These are phyloP conservation scores for Funneliformis caledonium DNA, from an alignment of 371 early-diverging fungal genomes.

Conservation along the genomic window DNA sequence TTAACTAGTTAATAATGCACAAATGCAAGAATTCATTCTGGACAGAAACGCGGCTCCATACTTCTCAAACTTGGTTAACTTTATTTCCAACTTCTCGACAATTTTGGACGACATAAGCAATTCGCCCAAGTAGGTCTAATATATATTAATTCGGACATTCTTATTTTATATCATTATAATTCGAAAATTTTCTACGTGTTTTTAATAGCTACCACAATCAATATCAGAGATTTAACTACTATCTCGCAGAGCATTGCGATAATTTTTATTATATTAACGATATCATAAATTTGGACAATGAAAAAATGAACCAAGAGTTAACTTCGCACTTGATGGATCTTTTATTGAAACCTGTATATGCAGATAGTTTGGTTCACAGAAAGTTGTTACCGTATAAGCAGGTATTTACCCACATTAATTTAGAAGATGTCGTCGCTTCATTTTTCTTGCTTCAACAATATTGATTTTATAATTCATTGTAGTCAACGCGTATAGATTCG, in stretches of 20 bases:
- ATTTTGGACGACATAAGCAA: conserved; percentile 44
- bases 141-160: not conserved
- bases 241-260: conserved; percentile 62
- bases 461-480: not conserved
- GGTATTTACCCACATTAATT: not conserved
- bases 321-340: conserved; percentile 46
- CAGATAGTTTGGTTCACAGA: conserved; percentile 44
- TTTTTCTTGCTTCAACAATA: not conserved
- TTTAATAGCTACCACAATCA: conserved; percentile 42
- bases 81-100: conserved; percentile 48
- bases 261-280: conserved; percentile 63
- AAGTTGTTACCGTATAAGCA: conserved; percentile 28
- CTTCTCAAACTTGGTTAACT: conserved; percentile 51
- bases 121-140: not conserved
- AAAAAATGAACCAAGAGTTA: conserved; percentile 54
- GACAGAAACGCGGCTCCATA: conserved; percentile 49
- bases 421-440: not conserved
- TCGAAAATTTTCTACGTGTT: not conserved
- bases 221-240: conserved; percentile 49
- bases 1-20: conserved; percentile 42
- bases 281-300: conserved; percentile 53
- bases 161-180: not conserved
- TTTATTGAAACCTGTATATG: conserved; percentile 47
- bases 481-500: conserved; percentile 30
- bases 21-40: conserved; percentile 48